These are phyloP conservation scores for Oropetium thomaeum DNA, from an alignment of 176 grass and related monocot species.

Conservation along the genomic window DNA sequence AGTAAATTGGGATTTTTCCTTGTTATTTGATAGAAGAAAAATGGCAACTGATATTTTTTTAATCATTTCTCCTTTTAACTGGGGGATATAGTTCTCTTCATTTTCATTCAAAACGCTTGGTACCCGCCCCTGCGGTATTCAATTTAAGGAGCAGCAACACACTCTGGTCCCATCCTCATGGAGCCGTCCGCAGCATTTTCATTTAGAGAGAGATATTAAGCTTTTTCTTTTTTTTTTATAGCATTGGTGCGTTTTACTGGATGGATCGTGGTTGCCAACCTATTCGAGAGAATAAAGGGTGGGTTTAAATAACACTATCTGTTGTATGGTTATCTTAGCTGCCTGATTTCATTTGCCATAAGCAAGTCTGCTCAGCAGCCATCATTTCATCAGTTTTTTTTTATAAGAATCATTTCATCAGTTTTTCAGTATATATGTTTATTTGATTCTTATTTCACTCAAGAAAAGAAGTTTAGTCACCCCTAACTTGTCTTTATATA, in stretches of 20 bases:
- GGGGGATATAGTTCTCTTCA: background rate
- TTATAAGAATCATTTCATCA: background rate
- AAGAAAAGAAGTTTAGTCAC: background rate
- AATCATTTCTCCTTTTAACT: background rate
- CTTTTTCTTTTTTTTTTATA: constrained; percentile 35
- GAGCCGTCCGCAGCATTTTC: too few species aligned
- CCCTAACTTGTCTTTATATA: background rate
- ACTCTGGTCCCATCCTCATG: too few species aligned
- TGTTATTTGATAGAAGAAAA: too few species aligned
- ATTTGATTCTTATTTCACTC: background rate
- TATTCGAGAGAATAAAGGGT: constrained; percentile 52
- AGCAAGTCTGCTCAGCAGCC: background rate
- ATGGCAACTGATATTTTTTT: constrained; percentile 5
- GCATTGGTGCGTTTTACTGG: constrained; percentile 87
- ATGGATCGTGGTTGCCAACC: constrained; percentile 66
- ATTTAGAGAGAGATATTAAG: background rate
- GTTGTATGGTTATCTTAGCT: constrained; percentile 8
- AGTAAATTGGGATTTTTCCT: too few species aligned
- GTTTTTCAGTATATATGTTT: constrained; percentile 18
- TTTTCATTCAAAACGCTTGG: too few species aligned
- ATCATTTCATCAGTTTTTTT: background rate
- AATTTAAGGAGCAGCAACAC: too few species aligned
- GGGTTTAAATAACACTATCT: constrained; percentile 18
- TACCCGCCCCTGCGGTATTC: too few species aligned
- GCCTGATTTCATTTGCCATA: constrained; percentile 14